Evolutionary conservation across 192 early-diverging fungal species (phyloP).

Genomic region (Gonapodya sp.): DNA sequence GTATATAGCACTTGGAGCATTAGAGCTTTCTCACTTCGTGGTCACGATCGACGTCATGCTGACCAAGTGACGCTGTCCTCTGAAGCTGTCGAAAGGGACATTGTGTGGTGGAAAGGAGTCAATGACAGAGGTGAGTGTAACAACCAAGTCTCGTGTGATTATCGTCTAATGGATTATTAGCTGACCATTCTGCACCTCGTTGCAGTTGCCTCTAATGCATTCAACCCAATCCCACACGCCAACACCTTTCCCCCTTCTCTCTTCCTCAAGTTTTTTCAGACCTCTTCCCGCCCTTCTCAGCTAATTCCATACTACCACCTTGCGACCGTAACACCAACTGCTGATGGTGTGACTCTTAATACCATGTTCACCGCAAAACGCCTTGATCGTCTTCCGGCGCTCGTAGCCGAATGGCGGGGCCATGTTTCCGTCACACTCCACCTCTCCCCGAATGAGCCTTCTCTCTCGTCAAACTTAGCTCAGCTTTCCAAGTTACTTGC

Average conservation of each 20-base stretch:
- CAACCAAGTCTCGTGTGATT: background rate
- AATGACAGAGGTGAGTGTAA: background rate
- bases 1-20: no score
- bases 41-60: no score
- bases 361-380: background rate
- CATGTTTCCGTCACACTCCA: constrained; percentile 52
- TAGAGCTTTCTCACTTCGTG: no score
- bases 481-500: constrained; percentile 40
- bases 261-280: constrained; percentile 5
- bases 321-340: background rate
- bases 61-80: background rate
- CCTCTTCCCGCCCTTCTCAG: background rate
- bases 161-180: no score
- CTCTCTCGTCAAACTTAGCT: constrained; percentile 31
- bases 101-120: background rate
- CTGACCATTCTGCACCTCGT: no score
- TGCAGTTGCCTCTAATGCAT: no score
- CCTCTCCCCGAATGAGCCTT: constrained; percentile 36
- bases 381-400: background rate
- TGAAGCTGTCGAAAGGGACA: background rate
- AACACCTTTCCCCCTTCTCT: background rate
- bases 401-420: constrained; percentile 8
- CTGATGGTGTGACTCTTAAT: background rate
- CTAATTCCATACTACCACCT: background rate
- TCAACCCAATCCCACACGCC: background rate